Evolutionary conservation across 768 basidiomycete species (phyloP), one percentile per base, ranked within the genome.

Genomic region (Boletus sp.): DNA sequence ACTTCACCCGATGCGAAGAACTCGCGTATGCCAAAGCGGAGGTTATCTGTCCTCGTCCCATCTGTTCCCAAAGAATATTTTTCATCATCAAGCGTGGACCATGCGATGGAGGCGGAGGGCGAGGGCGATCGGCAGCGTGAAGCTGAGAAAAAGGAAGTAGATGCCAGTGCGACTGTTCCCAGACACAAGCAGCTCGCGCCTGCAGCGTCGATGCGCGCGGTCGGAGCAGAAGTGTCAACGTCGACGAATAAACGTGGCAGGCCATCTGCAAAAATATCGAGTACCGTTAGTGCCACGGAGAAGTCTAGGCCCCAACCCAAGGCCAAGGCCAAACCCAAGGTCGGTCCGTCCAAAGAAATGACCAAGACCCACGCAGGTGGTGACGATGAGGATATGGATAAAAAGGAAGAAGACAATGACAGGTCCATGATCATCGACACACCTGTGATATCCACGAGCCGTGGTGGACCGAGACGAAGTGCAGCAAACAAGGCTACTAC

Each of bases 401-500:
- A 25, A 2, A 15, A 17, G 17, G 57, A 54, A 32, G 50, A 43
- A 13, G 50, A 40, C 9, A 25, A 51, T 4, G 56, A 54, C 1
- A 23, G 5, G 4, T 64, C 60, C 10, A 55, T 66, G 21, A 19
- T 58, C 7, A 17, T 51, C 10, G 64, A 61, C 21, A 14, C 40
- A 5, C 45, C 64, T 1, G 19, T 54, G 14, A 21, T 51, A 9
- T 66, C 62, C 5, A 50, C 47, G 11, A 51, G 50, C 15, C 68
- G 64, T 32, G 46, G 45, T 1, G 64, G 66, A n/a, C 55, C 53
- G 69, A 25, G 75, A 72, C 84, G 77, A 61, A 75, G 71, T 59
- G 93, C 76, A 64, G 82, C 74, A 56, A 84, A 64, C 70, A 81
- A 72, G 50, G 83, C 82, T 9, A 74, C 68, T 4, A 70, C 72